Percentiles rank a stretch among this genome's conserved stretches.
phyloP scores from a whole-genome alignment of 495 filamentous ascomycete species.

The Baudoinia panamericana region DNA sequence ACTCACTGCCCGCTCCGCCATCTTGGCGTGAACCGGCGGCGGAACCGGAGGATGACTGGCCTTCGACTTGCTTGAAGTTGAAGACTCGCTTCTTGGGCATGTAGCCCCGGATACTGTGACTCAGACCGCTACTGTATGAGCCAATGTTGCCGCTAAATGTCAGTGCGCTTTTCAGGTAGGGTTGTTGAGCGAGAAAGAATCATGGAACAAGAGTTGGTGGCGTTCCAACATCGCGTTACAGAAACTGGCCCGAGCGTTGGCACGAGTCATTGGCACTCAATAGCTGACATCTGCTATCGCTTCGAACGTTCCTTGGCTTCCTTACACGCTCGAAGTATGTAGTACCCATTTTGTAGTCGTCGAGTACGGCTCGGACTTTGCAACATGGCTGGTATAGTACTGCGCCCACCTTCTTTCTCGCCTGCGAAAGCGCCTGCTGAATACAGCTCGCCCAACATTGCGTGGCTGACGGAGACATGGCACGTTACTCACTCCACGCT shows the following conservation, averaged over 20 bases:
- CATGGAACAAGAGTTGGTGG: no score
- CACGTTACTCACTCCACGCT: slow-evolving; percentile 64
- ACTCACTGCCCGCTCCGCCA: slow-evolving; percentile 5
- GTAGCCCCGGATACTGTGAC: neutral
- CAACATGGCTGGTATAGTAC: slow-evolving; percentile 4
- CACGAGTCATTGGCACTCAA: no score
- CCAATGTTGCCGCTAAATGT: no score
- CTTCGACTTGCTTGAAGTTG: slow-evolving; percentile 21
- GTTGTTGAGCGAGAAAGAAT: no score
- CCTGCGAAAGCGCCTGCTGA: slow-evolving; percentile 7
- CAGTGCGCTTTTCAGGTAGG: no score
- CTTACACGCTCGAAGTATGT: no score
- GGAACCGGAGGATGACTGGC: slow-evolving; percentile 22
- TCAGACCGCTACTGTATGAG: neutral
- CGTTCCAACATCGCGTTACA: no score
- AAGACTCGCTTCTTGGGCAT: slow-evolving; percentile 31
- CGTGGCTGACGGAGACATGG: slow-evolving; percentile 57
- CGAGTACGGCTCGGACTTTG: neutral
- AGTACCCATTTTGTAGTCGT: neutral
- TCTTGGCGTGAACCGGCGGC: slow-evolving; percentile 5
- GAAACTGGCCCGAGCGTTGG: no score
- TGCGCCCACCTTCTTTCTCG: slow-evolving; percentile 21
- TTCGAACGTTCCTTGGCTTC: no score
- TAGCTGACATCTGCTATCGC: no score
- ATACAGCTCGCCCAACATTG: slow-evolving; percentile 38